A percentile compares a stretch with the other conserved stretches of the same genome.
Evolutionary conservation across 768 basidiomycete species (phyloP).

Genomic region (Suillus sp.): DNA sequence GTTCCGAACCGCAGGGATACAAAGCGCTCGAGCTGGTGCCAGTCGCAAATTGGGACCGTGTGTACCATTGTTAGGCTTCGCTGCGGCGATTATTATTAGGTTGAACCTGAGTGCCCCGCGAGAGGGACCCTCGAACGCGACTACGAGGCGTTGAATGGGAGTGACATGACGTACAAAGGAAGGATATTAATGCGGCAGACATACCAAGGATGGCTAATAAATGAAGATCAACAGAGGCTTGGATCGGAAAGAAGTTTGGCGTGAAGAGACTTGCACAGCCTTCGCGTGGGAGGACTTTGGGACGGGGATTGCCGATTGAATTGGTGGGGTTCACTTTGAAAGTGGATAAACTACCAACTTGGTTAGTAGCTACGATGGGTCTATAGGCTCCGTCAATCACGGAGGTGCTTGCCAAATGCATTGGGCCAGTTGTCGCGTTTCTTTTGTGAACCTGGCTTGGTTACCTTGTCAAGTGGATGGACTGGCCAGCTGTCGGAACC

Average conservation of each 20-base stretch:
- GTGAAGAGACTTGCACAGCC: slow-evolving; percentile 29
- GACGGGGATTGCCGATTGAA: slow-evolving; percentile 34
- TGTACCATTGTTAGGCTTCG: slow-evolving; percentile 11
- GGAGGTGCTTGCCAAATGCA: slow-evolving; percentile 12
- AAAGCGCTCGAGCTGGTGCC: neutral
- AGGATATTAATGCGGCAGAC: slow-evolving; percentile 34
- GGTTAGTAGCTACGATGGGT: slow-evolving; percentile 13
- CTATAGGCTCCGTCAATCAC: slow-evolving; percentile 20
- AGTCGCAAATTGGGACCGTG: slow-evolving; percentile 14
- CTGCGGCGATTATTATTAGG: slow-evolving; percentile 16
- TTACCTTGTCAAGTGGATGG: too few relatives aligned
- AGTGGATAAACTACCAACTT: slow-evolving; percentile 28
- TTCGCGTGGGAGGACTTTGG: slow-evolving; percentile 27
- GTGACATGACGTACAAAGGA: slow-evolving; percentile 3
- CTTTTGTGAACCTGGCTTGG: too few relatives aligned
- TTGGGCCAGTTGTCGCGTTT: neutral
- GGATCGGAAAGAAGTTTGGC: slow-evolving; percentile 23
- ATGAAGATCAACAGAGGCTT: slow-evolving; percentile 13
- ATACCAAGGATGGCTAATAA: slow-evolving; percentile 40
- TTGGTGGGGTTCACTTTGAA: slow-evolving; percentile 19
- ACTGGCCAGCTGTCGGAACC: slow-evolving; percentile 4
- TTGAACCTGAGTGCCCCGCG: neutral
- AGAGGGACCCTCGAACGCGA: slow-evolving; percentile 12
- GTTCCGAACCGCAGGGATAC: slow-evolving; percentile 11
- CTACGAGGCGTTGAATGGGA: slow-evolving; percentile 2